These are phyloP conservation scores for Penicillium psychrosexuale DNA, from an alignment of 2,329 filamentous ascomycete genomes.

Conservation along the genomic window DNA sequence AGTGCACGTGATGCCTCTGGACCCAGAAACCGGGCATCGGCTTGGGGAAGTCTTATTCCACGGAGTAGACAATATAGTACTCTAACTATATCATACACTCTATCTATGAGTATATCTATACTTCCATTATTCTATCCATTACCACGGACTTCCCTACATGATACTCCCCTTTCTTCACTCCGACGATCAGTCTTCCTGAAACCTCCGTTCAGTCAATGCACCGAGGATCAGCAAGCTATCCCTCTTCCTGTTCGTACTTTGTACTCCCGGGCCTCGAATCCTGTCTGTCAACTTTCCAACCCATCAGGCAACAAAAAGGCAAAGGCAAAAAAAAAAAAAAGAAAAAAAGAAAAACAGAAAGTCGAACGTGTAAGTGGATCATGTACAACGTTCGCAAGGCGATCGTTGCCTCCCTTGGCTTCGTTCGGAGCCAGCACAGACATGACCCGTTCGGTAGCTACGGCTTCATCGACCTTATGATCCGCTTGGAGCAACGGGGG, in stretches of 20 bases:
- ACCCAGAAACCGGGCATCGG: background rate
- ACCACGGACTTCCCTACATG: no score
- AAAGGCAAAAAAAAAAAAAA: background rate
- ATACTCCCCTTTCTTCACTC: no score
- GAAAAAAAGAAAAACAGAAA: background rate
- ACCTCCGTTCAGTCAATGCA: slow-evolving; percentile 13
- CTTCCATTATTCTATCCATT: no score
- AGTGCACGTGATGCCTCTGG: background rate
- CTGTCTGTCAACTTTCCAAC: background rate
- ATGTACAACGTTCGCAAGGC: slow-evolving; percentile 1
- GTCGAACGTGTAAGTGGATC: background rate
- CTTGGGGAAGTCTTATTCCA: no score
- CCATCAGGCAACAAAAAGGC: background rate
- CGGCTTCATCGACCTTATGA: background rate
- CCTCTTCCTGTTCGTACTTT: background rate
- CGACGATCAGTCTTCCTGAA: slow-evolving; percentile 17
- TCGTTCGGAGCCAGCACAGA: background rate
- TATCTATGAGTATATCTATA: no score
- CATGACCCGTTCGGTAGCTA: slow-evolving; percentile 8
- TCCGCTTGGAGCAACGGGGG: background rate
- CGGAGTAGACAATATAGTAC: no score
- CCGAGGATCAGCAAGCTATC: slow-evolving; percentile 15
- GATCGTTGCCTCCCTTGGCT: slow-evolving; percentile 1
- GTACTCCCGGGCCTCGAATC: background rate
- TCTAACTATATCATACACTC: background rate